phyloP scores from a whole-genome alignment of 2,329 filamentous ascomycete genomes.

The Aureobasidium leucospermi region DNA sequence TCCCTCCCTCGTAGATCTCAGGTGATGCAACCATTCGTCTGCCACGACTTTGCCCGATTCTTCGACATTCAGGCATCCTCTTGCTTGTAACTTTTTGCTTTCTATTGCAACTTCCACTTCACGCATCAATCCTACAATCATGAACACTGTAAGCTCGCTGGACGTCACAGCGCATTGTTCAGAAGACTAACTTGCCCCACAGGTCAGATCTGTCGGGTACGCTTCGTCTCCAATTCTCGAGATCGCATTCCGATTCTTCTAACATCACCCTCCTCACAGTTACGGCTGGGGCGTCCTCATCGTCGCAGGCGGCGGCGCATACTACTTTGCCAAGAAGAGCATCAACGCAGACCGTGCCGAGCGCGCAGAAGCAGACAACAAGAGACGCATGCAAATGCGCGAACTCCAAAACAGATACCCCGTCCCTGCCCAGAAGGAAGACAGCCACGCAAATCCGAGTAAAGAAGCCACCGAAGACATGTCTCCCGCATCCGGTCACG shows the following conservation, averaged over 20 bases:
- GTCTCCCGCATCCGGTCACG: conserved; percentile 73
- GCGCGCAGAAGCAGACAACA: conserved; percentile 64
- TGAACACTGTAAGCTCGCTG: conserved; percentile 22
- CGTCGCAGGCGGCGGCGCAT: conserved; percentile 79
- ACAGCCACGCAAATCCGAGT: conserved; percentile 52
- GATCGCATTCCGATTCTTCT: neutral
- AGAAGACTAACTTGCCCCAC: neutral
- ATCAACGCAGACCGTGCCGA: conserved; percentile 84
- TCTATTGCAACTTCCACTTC: neutral
- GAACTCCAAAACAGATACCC: conserved; percentile 14
- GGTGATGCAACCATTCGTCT: conserved; percentile 9
- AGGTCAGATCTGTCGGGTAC: conserved; percentile 18
- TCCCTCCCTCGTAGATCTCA: neutral
- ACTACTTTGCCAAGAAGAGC: conserved; percentile 89
- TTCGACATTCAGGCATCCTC: neutral
- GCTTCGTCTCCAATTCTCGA: neutral
- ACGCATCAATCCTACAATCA: neutral
- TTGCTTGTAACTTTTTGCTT: neutral
- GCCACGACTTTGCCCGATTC: conserved; percentile 8
- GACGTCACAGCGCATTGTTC: neutral
- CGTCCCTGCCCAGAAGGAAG: conserved; percentile 3
- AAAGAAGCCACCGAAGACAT: conserved; percentile 69
- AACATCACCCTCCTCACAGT: conserved; percentile 42
- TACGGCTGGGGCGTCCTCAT: conserved; percentile 88
- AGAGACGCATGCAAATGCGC: conserved; percentile 34